Evolutionary conservation across 352 stramenopile species (phyloP).

Genomic region (Phytophthora pinifolia): DNA sequence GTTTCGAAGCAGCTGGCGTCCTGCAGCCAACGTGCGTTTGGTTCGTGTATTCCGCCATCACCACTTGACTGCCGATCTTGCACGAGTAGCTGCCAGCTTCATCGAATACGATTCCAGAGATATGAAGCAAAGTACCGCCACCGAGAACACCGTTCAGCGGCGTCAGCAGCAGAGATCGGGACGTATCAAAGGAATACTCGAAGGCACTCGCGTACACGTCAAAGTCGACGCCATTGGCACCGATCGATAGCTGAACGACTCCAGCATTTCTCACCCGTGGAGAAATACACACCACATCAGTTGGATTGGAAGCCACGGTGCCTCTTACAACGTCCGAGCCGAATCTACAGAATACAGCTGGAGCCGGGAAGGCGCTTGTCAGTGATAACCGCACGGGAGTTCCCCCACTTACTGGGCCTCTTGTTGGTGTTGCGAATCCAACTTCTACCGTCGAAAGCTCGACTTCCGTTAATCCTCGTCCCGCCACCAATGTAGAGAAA

Average conservation of each 20-base stretch:
- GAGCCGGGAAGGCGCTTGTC: conserved; percentile 17
- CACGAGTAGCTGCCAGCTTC: conserved; percentile 41
- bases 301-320: conserved; percentile 1
- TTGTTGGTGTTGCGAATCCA: conserved; percentile 33
- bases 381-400: conserved; percentile 54
- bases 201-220: conserved; percentile 46
- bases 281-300: conserved; percentile 32
- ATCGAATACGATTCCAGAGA: conserved; percentile 39
- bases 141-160: conserved; percentile 42
- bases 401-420: conserved; percentile 52
- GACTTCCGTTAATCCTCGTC: not conserved
- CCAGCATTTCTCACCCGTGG: conserved; percentile 13
- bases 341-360: conserved; percentile 57
- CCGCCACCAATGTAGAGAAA: conserved; percentile 17
- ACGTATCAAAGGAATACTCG: conserved; percentile 40
- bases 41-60: conserved; percentile 51
- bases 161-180: conserved; percentile 26
- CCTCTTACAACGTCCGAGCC: conserved; percentile 41
- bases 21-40: conserved; percentile 57
- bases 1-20: conserved; percentile 34
- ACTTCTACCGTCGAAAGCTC: conserved; percentile 37
- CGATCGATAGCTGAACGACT: conserved; percentile 35
- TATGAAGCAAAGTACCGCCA: conserved; percentile 58
- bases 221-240: conserved; percentile 55
- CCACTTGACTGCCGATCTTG: conserved; percentile 47